Evolutionary conservation across 1,284 basidiomycete species (phyloP).

Genomic region (Tremellales sp.): DNA sequence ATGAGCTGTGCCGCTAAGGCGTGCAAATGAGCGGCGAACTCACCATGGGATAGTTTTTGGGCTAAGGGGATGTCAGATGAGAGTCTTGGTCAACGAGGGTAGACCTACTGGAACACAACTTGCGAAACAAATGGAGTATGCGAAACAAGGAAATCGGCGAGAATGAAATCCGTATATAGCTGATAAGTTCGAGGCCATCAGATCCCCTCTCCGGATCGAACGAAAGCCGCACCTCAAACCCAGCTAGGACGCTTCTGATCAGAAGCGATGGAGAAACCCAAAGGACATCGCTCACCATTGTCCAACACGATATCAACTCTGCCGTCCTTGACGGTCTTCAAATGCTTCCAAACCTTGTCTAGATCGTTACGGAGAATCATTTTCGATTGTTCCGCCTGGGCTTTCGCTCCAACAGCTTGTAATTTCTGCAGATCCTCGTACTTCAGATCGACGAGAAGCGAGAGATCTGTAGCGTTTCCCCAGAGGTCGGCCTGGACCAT

Average conservation of each 20-base stretch:
- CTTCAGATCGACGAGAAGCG: conserved; percentile 47
- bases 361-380: conserved; percentile 85
- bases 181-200: conserved; percentile 33
- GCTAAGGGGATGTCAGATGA: conserved; percentile 7
- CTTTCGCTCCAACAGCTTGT: conserved; percentile 74
- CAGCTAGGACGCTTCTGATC: conserved; percentile 55
- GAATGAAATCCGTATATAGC: conserved; percentile 89
- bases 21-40: neutral
- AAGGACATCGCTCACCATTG: conserved; percentile 59
- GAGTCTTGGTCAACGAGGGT: neutral
- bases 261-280: neutral
- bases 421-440: conserved; percentile 74
- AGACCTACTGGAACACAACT: conserved; percentile 80
- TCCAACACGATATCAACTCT: conserved; percentile 87
- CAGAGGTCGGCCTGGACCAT: conserved; percentile 49
- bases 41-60: conserved; percentile 24
- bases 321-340: conserved; percentile 57
- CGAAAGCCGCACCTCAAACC: conserved; percentile 66
- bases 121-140: conserved; percentile 74
- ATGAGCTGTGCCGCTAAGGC: neutral
- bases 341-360: conserved; percentile 66
- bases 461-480: conserved; percentile 50
- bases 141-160: conserved; percentile 90
- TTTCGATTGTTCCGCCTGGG: conserved; percentile 66
- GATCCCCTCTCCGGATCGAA: neutral